Conservation (phyloP, 2,329 filamentous ascomycete species). For the Ophiocordyceps robertsii region DNA sequence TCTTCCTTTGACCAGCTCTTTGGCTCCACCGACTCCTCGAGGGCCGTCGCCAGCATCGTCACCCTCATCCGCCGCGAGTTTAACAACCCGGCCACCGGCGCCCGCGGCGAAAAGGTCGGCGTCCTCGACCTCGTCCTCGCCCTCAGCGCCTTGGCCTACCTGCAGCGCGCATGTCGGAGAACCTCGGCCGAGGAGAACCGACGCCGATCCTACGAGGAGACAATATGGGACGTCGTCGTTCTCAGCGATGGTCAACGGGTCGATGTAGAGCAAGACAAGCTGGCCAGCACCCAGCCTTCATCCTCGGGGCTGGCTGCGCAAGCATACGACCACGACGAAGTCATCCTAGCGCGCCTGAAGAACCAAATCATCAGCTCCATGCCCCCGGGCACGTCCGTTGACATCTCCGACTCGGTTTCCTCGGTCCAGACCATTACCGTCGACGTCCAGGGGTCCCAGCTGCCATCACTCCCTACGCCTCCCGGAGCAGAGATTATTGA, state of each 20-base stretch:
- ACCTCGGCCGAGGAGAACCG: slow-evolving; percentile 35
- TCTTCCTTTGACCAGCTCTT: slow-evolving; percentile 50
- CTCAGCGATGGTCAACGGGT: slow-evolving; percentile 44
- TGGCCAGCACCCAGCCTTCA: background rate
- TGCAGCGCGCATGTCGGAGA: slow-evolving; percentile 43
- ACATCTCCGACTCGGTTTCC: slow-evolving; percentile 43
- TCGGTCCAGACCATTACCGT: slow-evolving; percentile 53
- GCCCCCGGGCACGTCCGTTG: slow-evolving; percentile 41
- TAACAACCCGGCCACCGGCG: slow-evolving; percentile 46
- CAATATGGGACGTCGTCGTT: slow-evolving; percentile 55
- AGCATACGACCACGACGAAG: slow-evolving; percentile 22
- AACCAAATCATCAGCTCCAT: slow-evolving; percentile 41
- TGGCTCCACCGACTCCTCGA: slow-evolving; percentile 55
- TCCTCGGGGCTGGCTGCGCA: background rate
- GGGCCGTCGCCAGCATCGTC: slow-evolving; percentile 54
- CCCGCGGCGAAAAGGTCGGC: slow-evolving; percentile 44
- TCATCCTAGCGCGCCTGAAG: slow-evolving; percentile 29
- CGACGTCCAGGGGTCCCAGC: slow-evolving; percentile 40
- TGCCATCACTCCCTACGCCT: slow-evolving; percentile 37
- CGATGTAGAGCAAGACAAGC: slow-evolving; percentile 28
- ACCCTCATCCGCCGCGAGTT: slow-evolving; percentile 51
- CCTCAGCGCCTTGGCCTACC: slow-evolving; percentile 45
- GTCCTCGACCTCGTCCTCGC: slow-evolving; percentile 48
- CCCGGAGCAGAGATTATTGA: slow-evolving; percentile 47
- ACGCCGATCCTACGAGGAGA: slow-evolving; percentile 35